A percentile compares a stretch with the other conserved stretches of the same genome.
These are phyloP conservation scores for Lasiodiplodia citricola DNA, from an alignment of 2,329 filamentous ascomycete species.

Conservation along the genomic window DNA sequence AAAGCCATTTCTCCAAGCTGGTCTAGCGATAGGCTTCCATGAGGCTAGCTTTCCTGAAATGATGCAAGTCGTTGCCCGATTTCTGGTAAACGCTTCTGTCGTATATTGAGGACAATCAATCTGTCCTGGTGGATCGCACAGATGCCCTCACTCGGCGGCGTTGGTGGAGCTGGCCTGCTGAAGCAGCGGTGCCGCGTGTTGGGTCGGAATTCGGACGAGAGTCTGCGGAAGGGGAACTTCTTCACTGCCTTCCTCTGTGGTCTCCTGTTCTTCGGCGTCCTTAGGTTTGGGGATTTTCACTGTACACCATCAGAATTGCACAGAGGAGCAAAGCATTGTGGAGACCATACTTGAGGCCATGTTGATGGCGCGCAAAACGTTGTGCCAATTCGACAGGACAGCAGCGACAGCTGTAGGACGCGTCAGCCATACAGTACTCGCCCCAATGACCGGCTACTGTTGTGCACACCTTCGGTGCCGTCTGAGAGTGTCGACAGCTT, in stretches of 20 bases:
- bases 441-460: too few species aligned
- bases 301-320: constrained; percentile 42
- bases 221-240: constrained; percentile 73
- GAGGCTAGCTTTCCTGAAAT: not conserved
- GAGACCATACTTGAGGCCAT: constrained; percentile 76
- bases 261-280: constrained; percentile 35
- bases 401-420: constrained; percentile 68
- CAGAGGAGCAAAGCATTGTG: not conserved
- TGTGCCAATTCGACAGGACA: constrained; percentile 88
- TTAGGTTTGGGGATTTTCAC: constrained; percentile 72
- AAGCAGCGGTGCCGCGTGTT: constrained; percentile 59
- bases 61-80: not conserved
- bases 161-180: constrained; percentile 41
- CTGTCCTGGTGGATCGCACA: not conserved
- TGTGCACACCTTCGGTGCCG: constrained; percentile 62
- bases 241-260: constrained; percentile 48
- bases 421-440: not conserved
- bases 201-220: constrained; percentile 81
- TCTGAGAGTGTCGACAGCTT: constrained; percentile 79
- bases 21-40: not conserved
- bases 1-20: not conserved
- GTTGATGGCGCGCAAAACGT: constrained; percentile 80
- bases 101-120: not conserved
- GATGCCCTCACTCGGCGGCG: constrained; percentile 36
- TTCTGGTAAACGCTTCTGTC: not conserved